Evolutionary conservation across 306 rosid species (phyloP).

Genomic region (Canavalia ensiformis): DNA sequence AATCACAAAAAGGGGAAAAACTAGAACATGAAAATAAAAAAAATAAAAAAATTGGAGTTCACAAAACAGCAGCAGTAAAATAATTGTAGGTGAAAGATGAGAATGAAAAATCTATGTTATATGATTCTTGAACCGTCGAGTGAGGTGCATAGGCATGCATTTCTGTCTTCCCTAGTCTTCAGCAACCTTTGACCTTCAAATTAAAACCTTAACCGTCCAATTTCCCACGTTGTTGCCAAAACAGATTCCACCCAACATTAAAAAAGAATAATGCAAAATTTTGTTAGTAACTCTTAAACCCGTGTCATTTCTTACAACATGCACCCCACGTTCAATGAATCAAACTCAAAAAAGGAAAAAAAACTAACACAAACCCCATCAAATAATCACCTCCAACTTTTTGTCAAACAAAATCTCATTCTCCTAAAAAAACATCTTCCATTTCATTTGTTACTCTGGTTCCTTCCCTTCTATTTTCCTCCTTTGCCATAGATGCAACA

Average conservation of each 20-base stretch:
- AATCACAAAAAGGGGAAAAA: neutral
- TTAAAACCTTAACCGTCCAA: slow-evolving; percentile 70
- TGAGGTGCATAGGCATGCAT: slow-evolving; percentile 46
- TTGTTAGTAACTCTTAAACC: slow-evolving; percentile 49
- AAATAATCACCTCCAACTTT: slow-evolving; percentile 59
- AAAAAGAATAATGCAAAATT: neutral
- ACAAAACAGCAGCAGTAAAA: slow-evolving; percentile 3
- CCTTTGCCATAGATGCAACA: slow-evolving; percentile 33
- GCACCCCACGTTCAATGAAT: slow-evolving; percentile 82
- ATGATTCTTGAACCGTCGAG: slow-evolving; percentile 21
- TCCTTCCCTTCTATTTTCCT: slow-evolving; percentile 42
- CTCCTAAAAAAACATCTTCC: slow-evolving; percentile 35
- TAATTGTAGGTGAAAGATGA: neutral
- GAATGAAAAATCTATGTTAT: slow-evolving; percentile 5
- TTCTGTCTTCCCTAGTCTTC: slow-evolving; percentile 53
- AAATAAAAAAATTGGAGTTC: slow-evolving; percentile 1
- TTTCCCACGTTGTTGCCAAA: slow-evolving; percentile 32
- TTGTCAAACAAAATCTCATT: slow-evolving; percentile 50
- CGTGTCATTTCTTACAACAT: slow-evolving; percentile 56
- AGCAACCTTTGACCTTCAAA: slow-evolving; percentile 68
- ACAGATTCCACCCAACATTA: slow-evolving; percentile 39
- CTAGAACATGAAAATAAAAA: neutral
- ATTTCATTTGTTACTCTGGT: slow-evolving; percentile 51
- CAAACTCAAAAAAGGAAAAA: slow-evolving; percentile 51
- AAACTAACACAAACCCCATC: slow-evolving; percentile 43